phyloP scores from a whole-genome alignment of 495 filamentous ascomycete species.

The Penicillium chermesinum region DNA sequence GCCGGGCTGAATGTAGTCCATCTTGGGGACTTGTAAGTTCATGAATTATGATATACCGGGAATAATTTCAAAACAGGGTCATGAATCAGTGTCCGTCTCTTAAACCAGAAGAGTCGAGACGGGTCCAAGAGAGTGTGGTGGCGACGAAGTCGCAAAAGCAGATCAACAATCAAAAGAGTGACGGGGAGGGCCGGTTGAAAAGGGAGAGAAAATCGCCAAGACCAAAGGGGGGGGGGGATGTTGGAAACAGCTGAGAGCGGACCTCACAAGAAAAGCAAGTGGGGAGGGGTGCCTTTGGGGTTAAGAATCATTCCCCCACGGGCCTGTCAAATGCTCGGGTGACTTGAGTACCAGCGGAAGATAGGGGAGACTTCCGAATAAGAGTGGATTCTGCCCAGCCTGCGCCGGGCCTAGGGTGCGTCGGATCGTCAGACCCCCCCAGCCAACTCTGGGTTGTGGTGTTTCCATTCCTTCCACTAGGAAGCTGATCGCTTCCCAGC shows the following conservation, averaged over 20 bases:
- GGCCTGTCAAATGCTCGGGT: neutral
- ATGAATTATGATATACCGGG: too few relatives aligned
- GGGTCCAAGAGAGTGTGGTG: constrained; percentile 9
- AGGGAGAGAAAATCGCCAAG: constrained; percentile 3
- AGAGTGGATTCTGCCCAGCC: neutral
- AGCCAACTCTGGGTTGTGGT: neutral
- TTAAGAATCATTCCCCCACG: constrained; percentile 11
- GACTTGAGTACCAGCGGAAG: constrained; percentile 8
- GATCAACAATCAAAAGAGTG: constrained; percentile 6
- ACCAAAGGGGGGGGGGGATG: neutral
- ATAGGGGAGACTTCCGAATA: constrained; percentile 11
- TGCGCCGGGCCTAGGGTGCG: neutral
- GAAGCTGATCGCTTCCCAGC: neutral
- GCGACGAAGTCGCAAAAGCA: constrained; percentile 2
- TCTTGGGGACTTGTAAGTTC: too few relatives aligned
- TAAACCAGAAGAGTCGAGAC: constrained; percentile 9
- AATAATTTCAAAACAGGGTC: constrained; percentile 6
- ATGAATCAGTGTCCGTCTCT: constrained; percentile 14
- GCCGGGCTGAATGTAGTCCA: constrained; percentile 24
- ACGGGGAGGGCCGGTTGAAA: neutral
- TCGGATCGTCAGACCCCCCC: neutral
- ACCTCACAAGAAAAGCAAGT: constrained; percentile 5
- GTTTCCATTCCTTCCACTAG: neutral
- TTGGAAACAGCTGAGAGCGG: constrained; percentile 2
- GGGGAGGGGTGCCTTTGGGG: constrained; percentile 8